These are phyloP conservation scores for Crepidotus variabilis DNA, from an alignment of 768 basidiomycete species.

Conservation along the genomic window DNA sequence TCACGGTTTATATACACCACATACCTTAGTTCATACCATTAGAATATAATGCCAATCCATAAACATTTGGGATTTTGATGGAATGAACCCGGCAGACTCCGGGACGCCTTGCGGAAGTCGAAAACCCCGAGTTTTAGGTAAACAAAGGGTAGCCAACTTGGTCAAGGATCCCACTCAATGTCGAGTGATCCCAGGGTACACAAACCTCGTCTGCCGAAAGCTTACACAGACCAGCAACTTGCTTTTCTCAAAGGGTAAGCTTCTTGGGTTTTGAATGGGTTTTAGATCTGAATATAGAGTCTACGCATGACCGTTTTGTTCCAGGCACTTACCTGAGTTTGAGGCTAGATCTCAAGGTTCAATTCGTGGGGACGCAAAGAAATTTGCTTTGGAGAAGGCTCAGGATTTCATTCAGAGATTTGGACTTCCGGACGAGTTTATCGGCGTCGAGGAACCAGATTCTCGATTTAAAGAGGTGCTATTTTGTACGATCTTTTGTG, in stretches of 20 bases:
- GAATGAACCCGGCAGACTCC: constrained; percentile 31
- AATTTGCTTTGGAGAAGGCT: constrained; percentile 61
- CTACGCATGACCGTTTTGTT: constrained; percentile 5
- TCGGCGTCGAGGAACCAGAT: constrained; percentile 54
- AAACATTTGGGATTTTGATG: background rate
- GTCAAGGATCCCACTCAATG: constrained; percentile 21
- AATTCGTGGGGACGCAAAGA: constrained; percentile 65
- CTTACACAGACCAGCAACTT: constrained; percentile 62
- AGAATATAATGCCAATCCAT: constrained; percentile 16
- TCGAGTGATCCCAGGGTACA: constrained; percentile 60
- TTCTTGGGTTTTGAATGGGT: background rate
- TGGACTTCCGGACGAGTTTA: constrained; percentile 53
- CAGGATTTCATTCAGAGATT: constrained; percentile 57
- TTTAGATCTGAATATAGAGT: background rate
- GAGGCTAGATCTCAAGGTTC: constrained; percentile 56
- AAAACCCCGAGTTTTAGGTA: background rate
- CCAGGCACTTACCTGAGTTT: constrained; percentile 49
- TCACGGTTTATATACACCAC: constrained; percentile 9
- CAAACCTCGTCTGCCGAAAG: constrained; percentile 62
- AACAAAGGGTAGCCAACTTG: background rate
- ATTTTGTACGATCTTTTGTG: background rate
- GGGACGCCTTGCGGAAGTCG: constrained; percentile 4
- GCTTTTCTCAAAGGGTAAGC: constrained; percentile 49
- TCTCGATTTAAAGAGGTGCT: constrained; percentile 58
- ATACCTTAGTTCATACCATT: constrained; percentile 8